phyloP scores from a whole-genome alignment of 345 rosid genomes.

The Sisymbrium irio region DNA sequence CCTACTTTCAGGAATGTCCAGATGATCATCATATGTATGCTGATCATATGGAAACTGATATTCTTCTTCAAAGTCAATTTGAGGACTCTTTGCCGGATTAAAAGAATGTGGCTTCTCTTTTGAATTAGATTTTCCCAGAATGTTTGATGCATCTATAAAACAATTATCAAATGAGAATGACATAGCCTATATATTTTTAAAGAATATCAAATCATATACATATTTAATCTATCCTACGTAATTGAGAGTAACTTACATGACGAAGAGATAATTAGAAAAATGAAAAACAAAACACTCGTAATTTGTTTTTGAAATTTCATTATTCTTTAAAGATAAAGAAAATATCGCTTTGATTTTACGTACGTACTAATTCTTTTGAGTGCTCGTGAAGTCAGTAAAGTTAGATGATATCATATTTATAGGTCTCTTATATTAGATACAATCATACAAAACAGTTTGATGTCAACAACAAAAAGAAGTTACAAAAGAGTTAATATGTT shows the following conservation, averaged over 20 bases:
- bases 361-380: too few relatives aligned
- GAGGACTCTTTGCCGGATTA: neutral
- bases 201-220: neutral
- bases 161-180: neutral
- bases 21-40: neutral
- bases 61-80: neutral
- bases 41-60: neutral
- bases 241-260: neutral
- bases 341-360: too few relatives aligned
- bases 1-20: neutral
- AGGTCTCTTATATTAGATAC: neutral
- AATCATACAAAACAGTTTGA: neutral
- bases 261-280: neutral
- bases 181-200: neutral
- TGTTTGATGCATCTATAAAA: neutral
- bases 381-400: neutral
- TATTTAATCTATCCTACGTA: neutral
- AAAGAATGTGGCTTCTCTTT: neutral
- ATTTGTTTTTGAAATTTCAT: neutral
- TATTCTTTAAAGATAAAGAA: neutral
- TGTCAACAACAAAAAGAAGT: neutral
- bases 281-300: neutral
- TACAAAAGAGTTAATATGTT: neutral
- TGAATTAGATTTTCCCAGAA: too few relatives aligned
- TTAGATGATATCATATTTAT: neutral